Evolutionary conservation across 2,329 filamentous ascomycete genomes (phyloP).

Genomic region (Drechslerella dactyloides): DNA sequence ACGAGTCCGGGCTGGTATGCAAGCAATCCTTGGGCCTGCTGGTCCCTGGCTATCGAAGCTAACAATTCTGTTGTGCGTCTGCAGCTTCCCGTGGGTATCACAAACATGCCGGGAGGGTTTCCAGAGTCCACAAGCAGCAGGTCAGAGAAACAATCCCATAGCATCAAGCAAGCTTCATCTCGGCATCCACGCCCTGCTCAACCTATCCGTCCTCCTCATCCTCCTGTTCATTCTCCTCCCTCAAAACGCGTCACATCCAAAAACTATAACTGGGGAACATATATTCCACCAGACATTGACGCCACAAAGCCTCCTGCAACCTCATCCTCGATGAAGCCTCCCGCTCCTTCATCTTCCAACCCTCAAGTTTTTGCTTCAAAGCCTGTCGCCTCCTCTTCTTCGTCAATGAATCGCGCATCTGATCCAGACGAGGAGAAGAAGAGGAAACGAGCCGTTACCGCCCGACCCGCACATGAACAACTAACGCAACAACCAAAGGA

Average conservation of each 20-base stretch:
- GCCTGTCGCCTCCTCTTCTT: no score
- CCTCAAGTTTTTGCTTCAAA: neutral
- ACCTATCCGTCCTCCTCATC: conserved; percentile 1
- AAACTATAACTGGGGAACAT: conserved; percentile 43
- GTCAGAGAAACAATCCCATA: neutral
- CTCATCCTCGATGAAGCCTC: neutral
- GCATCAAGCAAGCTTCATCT: neutral
- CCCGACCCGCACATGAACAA: neutral
- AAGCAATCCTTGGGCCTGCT: neutral
- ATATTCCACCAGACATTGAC: conserved; percentile 18
- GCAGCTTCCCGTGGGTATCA: conserved; percentile 18
- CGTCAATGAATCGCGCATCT: neutral
- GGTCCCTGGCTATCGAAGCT: neutral
- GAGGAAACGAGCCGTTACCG: conserved; percentile 7
- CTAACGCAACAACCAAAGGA: neutral
- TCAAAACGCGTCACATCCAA: conserved; percentile 14
- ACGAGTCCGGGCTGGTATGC: conserved; percentile 25
- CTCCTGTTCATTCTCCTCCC: conserved; percentile 24
- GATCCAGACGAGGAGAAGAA: conserved; percentile 22
- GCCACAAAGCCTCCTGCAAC: neutral
- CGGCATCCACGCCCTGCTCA: neutral
- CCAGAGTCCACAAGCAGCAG: conserved; percentile 7
- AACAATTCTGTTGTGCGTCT: neutral
- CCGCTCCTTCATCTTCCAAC: no score
- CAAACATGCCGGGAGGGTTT: conserved; percentile 6